These are phyloP conservation scores for Penicillium longicatenatum DNA, from an alignment of 495 filamentous ascomycete genomes.

Conservation along the genomic window DNA sequence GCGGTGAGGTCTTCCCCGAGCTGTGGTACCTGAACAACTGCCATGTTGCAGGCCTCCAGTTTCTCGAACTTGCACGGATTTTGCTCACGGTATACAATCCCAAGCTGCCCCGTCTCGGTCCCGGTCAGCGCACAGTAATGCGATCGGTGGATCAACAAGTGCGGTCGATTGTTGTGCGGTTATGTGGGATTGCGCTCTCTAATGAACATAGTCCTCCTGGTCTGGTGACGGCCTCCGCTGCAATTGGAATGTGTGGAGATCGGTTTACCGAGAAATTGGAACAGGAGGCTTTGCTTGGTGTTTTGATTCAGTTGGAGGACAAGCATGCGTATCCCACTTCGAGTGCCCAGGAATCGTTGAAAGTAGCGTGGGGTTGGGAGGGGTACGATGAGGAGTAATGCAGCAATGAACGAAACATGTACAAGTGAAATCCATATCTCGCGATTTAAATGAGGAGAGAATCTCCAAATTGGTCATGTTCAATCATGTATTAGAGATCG, in stretches of 20 bases:
- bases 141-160: slow-evolving; percentile 19
- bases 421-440: background rate
- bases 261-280: slow-evolving; percentile 28
- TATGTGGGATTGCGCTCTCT: slow-evolving; percentile 34
- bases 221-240: slow-evolving; percentile 28
- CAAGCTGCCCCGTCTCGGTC: slow-evolving; percentile 34
- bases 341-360: slow-evolving; percentile 8
- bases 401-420: background rate
- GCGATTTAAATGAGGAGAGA: too few species aligned
- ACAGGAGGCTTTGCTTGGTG: slow-evolving; percentile 27
- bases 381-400: slow-evolving; percentile 9
- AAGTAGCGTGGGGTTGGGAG: slow-evolving; percentile 21
- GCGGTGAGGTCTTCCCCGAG: slow-evolving; percentile 37
- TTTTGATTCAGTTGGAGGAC: slow-evolving; percentile 16
- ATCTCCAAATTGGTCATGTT: too few species aligned
- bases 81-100: slow-evolving; percentile 46
- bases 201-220: slow-evolving; percentile 32
- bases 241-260: slow-evolving; percentile 37
- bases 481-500: too few species aligned
- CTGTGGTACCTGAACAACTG: slow-evolving; percentile 41
- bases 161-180: slow-evolving; percentile 27
- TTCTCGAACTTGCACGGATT: slow-evolving; percentile 40
- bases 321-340: slow-evolving; percentile 23
- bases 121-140: slow-evolving; percentile 22
- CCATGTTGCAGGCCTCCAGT: slow-evolving; percentile 38